Evolutionary conservation across 2,329 filamentous ascomycete genomes (phyloP).

Genomic region (Colletotrichum camelliae): DNA sequence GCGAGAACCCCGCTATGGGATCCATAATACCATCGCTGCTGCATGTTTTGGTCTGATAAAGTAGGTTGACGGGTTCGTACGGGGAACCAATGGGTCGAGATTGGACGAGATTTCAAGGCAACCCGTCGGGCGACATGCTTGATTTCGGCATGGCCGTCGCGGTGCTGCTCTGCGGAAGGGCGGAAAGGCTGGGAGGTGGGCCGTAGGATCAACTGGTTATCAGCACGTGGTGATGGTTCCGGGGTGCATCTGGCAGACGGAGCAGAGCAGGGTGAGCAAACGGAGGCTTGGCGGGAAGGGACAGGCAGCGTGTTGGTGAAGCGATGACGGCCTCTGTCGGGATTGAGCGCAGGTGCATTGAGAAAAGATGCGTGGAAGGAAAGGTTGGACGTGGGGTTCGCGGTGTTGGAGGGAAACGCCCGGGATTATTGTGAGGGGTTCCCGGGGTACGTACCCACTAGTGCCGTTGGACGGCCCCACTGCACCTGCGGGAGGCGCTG

Average conservation of each 20-base stretch:
- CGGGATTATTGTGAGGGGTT: not conserved
- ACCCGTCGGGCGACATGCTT: constrained; percentile 11
- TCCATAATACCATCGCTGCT: not conserved
- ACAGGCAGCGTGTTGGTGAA: not conserved
- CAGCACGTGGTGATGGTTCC: constrained; percentile 5
- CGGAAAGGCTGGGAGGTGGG: not conserved
- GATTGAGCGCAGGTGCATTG: not conserved
- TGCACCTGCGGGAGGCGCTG: not conserved
- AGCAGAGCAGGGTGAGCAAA: not conserved
- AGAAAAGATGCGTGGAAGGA: not conserved
- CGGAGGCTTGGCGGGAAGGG: not conserved
- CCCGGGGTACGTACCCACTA: not conserved
- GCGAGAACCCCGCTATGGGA: not conserved
- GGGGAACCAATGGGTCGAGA: not conserved
- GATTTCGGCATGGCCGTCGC: constrained; percentile 7
- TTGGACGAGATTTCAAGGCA: not conserved
- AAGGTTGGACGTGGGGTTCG: not conserved
- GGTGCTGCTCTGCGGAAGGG: not conserved
- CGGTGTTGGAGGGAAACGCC: not conserved
- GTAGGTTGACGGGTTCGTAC: not conserved
- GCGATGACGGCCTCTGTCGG: not conserved
- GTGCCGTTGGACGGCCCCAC: not conserved
- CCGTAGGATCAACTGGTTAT: not conserved
- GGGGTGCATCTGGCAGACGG: not conserved
- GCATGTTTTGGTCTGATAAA: not conserved